phyloP scores from a whole-genome alignment of 2,329 filamentous ascomycete genomes.

The Ophiostoma sp. region DNA sequence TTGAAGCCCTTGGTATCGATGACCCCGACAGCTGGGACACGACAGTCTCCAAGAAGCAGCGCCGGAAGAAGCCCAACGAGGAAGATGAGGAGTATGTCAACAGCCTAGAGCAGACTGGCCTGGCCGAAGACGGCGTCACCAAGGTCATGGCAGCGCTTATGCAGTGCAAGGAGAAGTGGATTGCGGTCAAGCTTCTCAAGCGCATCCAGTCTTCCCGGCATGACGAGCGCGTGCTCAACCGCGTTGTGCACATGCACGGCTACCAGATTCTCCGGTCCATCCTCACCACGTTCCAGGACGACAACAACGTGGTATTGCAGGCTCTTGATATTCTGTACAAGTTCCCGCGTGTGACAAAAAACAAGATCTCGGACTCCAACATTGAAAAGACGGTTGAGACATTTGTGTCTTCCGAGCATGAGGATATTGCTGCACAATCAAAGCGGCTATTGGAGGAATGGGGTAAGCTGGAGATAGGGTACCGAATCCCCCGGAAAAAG shows the following conservation, averaged over 20 bases:
- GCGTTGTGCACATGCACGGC: constrained; percentile 92
- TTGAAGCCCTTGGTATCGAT: constrained; percentile 93
- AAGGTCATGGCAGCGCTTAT: constrained; percentile 96
- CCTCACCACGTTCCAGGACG: constrained; percentile 78
- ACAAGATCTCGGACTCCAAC: constrained; percentile 95
- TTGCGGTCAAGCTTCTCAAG: constrained; percentile 86
- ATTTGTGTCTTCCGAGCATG: constrained; percentile 63
- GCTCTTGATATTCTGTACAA: constrained; percentile 83
- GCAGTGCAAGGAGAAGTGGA: constrained; percentile 99
- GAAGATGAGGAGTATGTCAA: constrained; percentile 96
- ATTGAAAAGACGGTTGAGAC: constrained; percentile 77
- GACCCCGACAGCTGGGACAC: constrained; percentile 90
- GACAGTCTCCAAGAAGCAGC: constrained; percentile 78
- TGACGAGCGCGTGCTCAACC: constrained; percentile 79
- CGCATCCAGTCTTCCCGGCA: constrained; percentile 75
- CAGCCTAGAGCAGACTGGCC: constrained; percentile 70
- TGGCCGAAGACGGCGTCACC: constrained; percentile 77
- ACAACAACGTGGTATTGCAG: constrained; percentile 83
- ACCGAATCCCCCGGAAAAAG: constrained; percentile 89
- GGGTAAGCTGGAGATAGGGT: constrained; percentile 84
- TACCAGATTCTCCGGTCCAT: constrained; percentile 91
- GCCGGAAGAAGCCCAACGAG: constrained; percentile 86
- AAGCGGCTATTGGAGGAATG: constrained; percentile 71
- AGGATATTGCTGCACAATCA: constrained; percentile 68
- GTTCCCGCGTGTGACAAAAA: constrained; percentile 84